Base-by-base conservation (phyloP, 1,284 basidiomycete genomes). In the Marasmius oreades region DNA sequence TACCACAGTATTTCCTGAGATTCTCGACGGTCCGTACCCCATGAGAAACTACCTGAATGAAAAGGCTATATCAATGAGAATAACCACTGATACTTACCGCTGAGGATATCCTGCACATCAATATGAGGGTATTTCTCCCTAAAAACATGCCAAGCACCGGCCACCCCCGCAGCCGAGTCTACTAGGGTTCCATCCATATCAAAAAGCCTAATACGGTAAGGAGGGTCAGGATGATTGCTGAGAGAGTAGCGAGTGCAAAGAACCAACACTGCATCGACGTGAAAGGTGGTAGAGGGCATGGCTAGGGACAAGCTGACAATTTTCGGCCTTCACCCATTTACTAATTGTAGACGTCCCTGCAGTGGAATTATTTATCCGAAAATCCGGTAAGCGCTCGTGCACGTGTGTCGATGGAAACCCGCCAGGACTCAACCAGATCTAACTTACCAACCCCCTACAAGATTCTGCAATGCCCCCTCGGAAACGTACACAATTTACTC, bases 11-110 rank as follows among this genome's bases (percentile, higher is more conserved):
- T 50, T 75, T 83, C 61, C 73, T 78, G 57, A 94, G 77, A 71
- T 90, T 93, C 63, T 94, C 92, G 7, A 84, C 78, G 0, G 90
- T 92, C 53, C 92, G 82, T 37, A 92, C 81, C 43, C 92, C 92
- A 69, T 93, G 92, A 16, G 89, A 78, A 50, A 81, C 91, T 93
- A 65, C 18, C 28, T 31, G 26, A 47, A 31, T n/a, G 20, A 22
- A 14, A 34, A 23, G 37, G 48, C 48, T n/a, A 50, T 44, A 53
- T 59, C 36, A 48, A 26, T 42, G 31, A 24, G 42, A 47, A 34
- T 39, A 45, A 48, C 23, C 56, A 52, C 47, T 55, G 34, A 52
- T 24, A 66, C 72, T 61, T 58, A 88, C 88, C 82, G 65, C 79
- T 83, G 33, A 90, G 68, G 52, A 90, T 85, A 46, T 80, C 62